phyloP scores from a whole-genome alignment of 164 flowering plant genomes.

The Aristolochia contorta region DNA sequence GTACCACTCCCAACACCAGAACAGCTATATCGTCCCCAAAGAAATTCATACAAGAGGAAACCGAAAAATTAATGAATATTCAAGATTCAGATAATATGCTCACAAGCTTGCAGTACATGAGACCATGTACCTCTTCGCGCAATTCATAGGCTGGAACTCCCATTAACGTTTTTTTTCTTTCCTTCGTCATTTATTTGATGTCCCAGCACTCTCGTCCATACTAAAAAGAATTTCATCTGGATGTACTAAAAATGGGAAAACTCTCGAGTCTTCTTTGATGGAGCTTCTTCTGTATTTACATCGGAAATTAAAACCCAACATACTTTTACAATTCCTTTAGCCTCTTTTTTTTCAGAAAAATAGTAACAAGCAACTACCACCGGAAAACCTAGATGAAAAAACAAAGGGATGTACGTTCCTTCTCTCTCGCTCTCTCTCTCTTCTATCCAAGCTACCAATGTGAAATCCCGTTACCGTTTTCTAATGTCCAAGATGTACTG shows the following conservation, averaged over 20 bases:
- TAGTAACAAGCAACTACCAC: not conserved
- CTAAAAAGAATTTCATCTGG: not conserved
- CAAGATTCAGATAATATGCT: not conserved
- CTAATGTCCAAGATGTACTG: constrained; percentile 38
- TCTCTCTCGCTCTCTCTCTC: no score
- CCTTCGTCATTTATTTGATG: not conserved
- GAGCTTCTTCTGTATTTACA: constrained; percentile 17
- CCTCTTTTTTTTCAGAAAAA: not conserved
- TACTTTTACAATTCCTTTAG: not conserved
- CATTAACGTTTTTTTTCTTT: not conserved
- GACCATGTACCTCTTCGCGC: constrained; percentile 1
- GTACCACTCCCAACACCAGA: no score
- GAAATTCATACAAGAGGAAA: no score
- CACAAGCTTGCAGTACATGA: not conserved
- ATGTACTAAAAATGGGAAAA: constrained; percentile 6
- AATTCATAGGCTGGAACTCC: not conserved
- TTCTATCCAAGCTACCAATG: constrained; percentile 14
- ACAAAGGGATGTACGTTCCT: not conserved
- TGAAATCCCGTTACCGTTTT: constrained; percentile 22
- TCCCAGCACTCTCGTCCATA: not conserved
- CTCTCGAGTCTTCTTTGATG: constrained; percentile 3
- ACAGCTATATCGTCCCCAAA: no score
- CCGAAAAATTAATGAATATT: constrained; percentile 4
- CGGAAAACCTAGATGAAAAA: not conserved
- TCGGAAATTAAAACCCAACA: constrained; percentile 5